phyloP scores from a whole-genome alignment of 2,329 filamentous ascomycete genomes.

The Hypoxylon sp. region DNA sequence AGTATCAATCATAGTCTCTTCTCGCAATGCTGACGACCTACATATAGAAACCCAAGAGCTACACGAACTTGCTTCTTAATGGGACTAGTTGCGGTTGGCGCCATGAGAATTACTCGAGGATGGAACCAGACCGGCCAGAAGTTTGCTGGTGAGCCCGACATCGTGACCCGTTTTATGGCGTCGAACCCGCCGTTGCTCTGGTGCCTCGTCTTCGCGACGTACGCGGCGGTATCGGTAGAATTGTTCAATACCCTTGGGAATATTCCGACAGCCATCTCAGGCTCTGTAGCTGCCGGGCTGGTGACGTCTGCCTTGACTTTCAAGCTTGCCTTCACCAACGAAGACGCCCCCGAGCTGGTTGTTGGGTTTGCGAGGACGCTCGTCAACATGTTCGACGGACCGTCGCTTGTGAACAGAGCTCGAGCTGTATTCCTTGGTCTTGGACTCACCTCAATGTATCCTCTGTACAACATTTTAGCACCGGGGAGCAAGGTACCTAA shows the following conservation, averaged over 20 bases:
- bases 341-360: slow-evolving; percentile 87
- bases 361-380: slow-evolving; percentile 54
- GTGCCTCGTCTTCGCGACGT: slow-evolving; percentile 73
- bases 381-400: slow-evolving; percentile 51
- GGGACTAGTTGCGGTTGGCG: slow-evolving; percentile 59
- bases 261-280: slow-evolving; percentile 52
- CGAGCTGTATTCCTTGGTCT: slow-evolving; percentile 61
- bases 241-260: slow-evolving; percentile 53
- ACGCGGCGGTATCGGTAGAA: slow-evolving; percentile 64
- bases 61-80: slow-evolving; percentile 43
- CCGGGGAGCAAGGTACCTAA: slow-evolving; percentile 38
- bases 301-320: slow-evolving; percentile 73
- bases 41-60: slow-evolving; percentile 31
- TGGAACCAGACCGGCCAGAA: slow-evolving; percentile 99
- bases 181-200: slow-evolving; percentile 74
- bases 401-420: slow-evolving; percentile 58
- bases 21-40: slow-evolving; percentile 6
- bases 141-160: slow-evolving; percentile 87
- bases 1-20: neutral
- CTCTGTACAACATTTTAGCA: slow-evolving; percentile 50
- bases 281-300: slow-evolving; percentile 53
- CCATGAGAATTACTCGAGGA: slow-evolving; percentile 72
- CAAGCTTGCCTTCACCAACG: slow-evolving; percentile 86
- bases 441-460: slow-evolving; percentile 49
- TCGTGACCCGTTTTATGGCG: slow-evolving; percentile 75